Percentiles rank a stretch among this genome's conserved stretches.
These are phyloP conservation scores for Tetrahymena thermophila DNA, from an alignment of 73 alveolate species.

Conservation along the genomic window DNA sequence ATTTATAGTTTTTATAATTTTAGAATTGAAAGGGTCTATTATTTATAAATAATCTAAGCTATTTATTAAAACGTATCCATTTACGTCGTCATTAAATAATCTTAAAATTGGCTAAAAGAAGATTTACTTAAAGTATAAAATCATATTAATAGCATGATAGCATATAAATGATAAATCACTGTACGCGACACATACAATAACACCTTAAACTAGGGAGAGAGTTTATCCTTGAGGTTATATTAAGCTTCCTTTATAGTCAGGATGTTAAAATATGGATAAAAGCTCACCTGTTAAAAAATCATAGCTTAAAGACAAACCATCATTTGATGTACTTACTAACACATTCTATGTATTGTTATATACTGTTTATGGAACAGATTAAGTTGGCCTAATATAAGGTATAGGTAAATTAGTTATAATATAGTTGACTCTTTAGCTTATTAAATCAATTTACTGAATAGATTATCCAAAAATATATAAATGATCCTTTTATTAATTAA, in stretches of 20 bases:
- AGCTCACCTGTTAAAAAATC: background rate
- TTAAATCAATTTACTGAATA: background rate
- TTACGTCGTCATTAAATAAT: background rate
- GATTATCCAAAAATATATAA: background rate
- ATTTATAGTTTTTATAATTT: background rate
- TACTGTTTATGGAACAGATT: background rate
- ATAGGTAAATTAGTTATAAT: background rate
- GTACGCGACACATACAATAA: background rate
- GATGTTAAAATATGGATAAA: background rate
- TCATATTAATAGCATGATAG: background rate
- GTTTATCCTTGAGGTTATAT: background rate
- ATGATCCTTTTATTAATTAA: background rate
- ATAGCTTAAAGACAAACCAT: background rate
- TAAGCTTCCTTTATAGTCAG: background rate
- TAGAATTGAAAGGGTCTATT: background rate
- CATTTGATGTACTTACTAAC: background rate
- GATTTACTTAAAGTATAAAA: background rate
- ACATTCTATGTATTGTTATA: background rate
- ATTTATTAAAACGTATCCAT: background rate
- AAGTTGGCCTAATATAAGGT: background rate
- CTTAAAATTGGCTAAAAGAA: background rate
- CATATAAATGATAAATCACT: background rate
- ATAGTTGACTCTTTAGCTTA: background rate
- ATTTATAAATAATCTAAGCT: background rate
- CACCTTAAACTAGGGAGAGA: background rate